Evolutionary conservation across 2,329 filamentous ascomycete genomes (phyloP).

Genomic region (Geosmithia flava): DNA sequence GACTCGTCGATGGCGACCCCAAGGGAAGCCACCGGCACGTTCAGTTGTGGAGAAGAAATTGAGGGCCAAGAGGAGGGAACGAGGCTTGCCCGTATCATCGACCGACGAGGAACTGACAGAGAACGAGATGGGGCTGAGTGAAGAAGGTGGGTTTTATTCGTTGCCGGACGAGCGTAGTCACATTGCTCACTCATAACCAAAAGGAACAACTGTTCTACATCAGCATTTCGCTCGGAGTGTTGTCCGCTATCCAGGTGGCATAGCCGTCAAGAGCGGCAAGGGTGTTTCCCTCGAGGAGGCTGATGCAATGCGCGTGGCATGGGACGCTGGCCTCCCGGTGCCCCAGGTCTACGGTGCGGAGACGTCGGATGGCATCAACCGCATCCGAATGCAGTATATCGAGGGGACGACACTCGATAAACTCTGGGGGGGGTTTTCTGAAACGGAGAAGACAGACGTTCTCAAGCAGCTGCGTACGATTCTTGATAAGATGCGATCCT

Average conservation of each 20-base stretch:
- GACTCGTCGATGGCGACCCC: no score
- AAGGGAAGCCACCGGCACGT: background rate
- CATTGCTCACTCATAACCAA: background rate
- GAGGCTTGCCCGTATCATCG: background rate
- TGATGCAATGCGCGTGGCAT: background rate
- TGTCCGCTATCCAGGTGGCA: background rate
- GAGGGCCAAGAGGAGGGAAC: background rate
- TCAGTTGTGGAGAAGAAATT: background rate
- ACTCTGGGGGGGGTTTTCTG: background rate
- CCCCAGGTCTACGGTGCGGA: background rate
- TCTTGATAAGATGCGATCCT: conserved; percentile 10
- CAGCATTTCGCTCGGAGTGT: background rate
- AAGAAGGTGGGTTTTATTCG: background rate
- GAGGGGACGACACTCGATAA: background rate
- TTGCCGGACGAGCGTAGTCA: background rate
- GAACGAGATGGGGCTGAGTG: background rate
- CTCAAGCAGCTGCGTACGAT: conserved; percentile 11
- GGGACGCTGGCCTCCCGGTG: background rate
- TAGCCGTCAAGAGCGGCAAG: background rate
- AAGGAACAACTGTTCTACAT: background rate
- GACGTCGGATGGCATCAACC: background rate
- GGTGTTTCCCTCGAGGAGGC: background rate
- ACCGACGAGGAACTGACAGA: background rate
- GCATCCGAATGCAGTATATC: background rate
- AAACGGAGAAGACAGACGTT: background rate